phyloP scores from a whole-genome alignment of 106 monocot genomes.

The Allium fistulosum region DNA sequence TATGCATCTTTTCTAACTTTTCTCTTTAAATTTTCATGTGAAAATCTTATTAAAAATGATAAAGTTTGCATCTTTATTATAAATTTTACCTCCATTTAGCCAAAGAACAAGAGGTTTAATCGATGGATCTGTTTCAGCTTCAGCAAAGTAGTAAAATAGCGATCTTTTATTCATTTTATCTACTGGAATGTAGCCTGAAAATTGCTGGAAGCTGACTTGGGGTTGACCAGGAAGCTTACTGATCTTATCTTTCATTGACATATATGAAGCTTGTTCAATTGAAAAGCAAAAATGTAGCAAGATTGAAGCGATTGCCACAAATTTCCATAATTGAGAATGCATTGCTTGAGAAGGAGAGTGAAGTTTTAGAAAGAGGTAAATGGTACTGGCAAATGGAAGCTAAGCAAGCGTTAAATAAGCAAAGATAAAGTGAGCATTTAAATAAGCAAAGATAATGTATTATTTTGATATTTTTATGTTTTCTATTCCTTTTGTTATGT shows the following conservation, averaged over 20 bases:
- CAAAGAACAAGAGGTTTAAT: conserved; percentile 90
- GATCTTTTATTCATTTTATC: conserved; percentile 46
- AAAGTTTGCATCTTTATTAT: conserved; percentile 1
- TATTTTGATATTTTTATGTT: not conserved
- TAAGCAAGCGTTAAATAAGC: conserved; percentile 16
- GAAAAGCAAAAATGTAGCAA: conserved; percentile 25
- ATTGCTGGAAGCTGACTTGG: conserved; percentile 75
- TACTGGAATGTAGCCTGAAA: conserved; percentile 81
- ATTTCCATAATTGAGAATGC: not conserved
- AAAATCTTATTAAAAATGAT: not conserved
- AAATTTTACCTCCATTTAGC: conserved; percentile 80
- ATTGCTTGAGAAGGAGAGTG: conserved; percentile 10
- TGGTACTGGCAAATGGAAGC: not conserved
- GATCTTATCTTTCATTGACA: conserved; percentile 47
- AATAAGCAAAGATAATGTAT: not conserved
- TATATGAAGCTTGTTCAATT: conserved; percentile 8
- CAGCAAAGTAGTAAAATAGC: conserved; percentile 96
- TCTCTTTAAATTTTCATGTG: not conserved
- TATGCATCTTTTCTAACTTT: not conserved
- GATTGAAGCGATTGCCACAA: conserved; percentile 8
- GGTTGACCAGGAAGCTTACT: conserved; percentile 84
- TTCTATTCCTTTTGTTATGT: not conserved
- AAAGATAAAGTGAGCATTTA: not conserved
- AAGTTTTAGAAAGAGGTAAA: conserved; percentile 7
- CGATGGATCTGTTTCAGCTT: conserved; percentile 66